Evolutionary conservation across 2,329 filamentous ascomycete species (phyloP), one percentile per base, ranked within the genome.

Genomic region (Microsporum ferrugineum): DNA sequence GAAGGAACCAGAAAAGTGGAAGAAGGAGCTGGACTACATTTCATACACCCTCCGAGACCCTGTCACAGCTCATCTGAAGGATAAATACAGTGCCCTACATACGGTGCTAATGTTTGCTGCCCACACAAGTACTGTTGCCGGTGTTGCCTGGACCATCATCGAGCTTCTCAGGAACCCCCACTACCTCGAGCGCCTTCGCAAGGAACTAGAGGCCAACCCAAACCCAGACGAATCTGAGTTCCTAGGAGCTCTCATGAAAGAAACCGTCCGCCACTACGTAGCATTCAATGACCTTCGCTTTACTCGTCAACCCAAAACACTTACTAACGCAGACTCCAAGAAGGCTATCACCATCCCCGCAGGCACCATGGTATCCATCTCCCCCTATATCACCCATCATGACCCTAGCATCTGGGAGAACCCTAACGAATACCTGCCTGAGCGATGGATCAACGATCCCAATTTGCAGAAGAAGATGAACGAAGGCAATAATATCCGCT

Each of bases 91-190:
- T 12, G 61, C 61, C 7, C 64, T 64, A 51, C 63, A 64, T 41
- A 65, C 63, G 5, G 53, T 65, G 3, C 61, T 65, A 2, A 63
- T 64, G 62, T 64, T 65, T 34, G 62, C 64, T 36, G 63, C 63
- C 38, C 64, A 65, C 45, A 65, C 62, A 4, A 64, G 61, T 33
- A 65, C 64, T 12, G 63, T 63, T 23, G 62, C 64, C 5, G 63
- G 61, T 33, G 62, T 64, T 58, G 59, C 63, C 17, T 65, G 64
- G 64, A 63, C 63, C 10, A 57, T 65, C n/a, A 34, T 64, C 14
- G 63, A 65, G 64, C 64, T 65, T 17, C 59, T 64, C 23, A 62
- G 59, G 45, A 60, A 58, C 8, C 62, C 64, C 12, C 47, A 60
- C 7, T 58, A 60, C 23, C 51, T 65, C 41, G 49, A 57, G 10